These are phyloP conservation scores for Hura crepitans DNA, from an alignment of 441 rosid genomes.

Conservation along the genomic window DNA sequence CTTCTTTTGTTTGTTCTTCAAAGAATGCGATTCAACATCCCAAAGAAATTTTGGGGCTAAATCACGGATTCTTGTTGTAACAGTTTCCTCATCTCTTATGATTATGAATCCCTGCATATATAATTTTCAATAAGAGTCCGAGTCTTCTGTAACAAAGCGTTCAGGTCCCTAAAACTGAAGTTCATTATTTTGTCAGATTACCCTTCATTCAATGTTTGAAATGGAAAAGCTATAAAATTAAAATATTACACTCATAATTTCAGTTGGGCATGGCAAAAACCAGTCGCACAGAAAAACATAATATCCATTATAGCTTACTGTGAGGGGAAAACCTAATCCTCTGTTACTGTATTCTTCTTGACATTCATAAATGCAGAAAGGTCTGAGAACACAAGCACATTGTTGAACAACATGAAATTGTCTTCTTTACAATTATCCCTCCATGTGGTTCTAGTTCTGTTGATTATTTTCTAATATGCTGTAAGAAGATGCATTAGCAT, in stretches of 20 bases:
- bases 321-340: neutral
- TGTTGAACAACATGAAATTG: neutral
- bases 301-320: neutral
- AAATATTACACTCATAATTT: neutral
- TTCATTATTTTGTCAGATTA: neutral
- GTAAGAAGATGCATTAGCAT: neutral
- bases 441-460: neutral
- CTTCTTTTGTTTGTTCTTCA: slow-evolving; percentile 53
- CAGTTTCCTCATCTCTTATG: slow-evolving; percentile 67
- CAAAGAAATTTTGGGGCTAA: slow-evolving; percentile 71
- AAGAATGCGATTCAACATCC: slow-evolving; percentile 55
- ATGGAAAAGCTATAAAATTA: neutral
- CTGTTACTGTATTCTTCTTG: neutral
- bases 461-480: neutral
- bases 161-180: neutral
- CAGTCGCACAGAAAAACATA: neutral
- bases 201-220: neutral
- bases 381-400: neutral
- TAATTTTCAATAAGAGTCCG: neutral
- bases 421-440: neutral
- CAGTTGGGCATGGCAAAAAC: neutral
- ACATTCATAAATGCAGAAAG: neutral
- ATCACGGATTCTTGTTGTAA: slow-evolving; percentile 49
- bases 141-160: neutral
- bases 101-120: slow-evolving; percentile 69